Conservation (phyloP, 805 yeast genomes). For the Jamesozyma jinghongensis region DNA sequence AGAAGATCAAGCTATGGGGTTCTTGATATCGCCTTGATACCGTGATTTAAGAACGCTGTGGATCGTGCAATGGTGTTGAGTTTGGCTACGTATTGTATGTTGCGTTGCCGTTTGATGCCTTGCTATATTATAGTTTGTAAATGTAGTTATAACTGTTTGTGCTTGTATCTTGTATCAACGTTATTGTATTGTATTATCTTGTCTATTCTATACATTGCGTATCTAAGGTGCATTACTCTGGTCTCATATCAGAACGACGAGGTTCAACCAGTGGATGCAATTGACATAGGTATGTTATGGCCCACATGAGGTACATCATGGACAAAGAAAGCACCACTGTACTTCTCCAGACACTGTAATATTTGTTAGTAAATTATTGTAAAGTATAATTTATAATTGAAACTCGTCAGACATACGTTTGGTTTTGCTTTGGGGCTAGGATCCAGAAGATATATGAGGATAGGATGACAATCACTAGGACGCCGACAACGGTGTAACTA, state of each 20-base stretch:
- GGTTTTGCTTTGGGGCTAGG: conserved; percentile 75
- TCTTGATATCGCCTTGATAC: conserved; percentile 32
- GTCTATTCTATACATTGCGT: not conserved
- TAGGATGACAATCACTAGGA: conserved; percentile 48
- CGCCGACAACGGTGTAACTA: conserved; percentile 65
- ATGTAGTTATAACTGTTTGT: not conserved
- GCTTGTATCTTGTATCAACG: not conserved
- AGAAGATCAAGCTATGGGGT: conserved; percentile 47
- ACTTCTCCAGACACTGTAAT: conserved; percentile 55
- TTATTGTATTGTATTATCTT: not conserved
- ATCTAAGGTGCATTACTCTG: conserved; percentile 39
- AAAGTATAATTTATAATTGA: not conserved
- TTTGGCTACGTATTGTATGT: too few species aligned
- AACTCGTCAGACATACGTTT: conserved; percentile 42
- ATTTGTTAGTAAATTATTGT: conserved; percentile 2
- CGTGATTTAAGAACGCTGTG: conserved; percentile 25
- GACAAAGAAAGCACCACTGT: conserved; percentile 58
- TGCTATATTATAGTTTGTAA: not conserved
- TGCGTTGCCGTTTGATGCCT: not conserved
- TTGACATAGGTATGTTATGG: conserved; percentile 77
- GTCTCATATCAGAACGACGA: conserved; percentile 81
- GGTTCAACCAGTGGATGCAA: conserved; percentile 89
- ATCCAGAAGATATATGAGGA: conserved; percentile 68
- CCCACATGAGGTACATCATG: conserved; percentile 86
- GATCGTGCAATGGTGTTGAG: conserved; percentile 8